Conservation (phyloP, 2,329 filamentous ascomycete species). For the Malbranchea zuffiana region DNA sequence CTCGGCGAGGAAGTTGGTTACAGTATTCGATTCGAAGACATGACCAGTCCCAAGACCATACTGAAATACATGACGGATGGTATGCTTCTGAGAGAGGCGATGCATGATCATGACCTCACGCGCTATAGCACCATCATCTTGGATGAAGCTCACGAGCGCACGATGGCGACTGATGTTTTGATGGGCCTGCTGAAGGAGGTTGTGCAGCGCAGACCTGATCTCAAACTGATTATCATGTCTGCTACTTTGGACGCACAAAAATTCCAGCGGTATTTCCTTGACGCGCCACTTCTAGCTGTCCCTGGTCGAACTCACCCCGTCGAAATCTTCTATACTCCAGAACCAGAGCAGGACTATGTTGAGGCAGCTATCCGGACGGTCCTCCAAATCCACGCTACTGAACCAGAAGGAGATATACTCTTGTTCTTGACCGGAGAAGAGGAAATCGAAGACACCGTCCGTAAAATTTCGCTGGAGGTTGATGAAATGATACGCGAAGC, state of each 20-base stretch:
- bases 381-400: slow-evolving; percentile 87
- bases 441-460: slow-evolving; percentile 91
- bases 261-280: slow-evolving; percentile 94
- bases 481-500: slow-evolving; percentile 89
- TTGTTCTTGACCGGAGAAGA: slow-evolving; percentile 96
- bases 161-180: slow-evolving; percentile 89
- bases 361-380: slow-evolving; percentile 92
- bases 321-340: slow-evolving; percentile 96
- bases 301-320: slow-evolving; percentile 92
- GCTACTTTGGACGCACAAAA: slow-evolving; percentile 95
- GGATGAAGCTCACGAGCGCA: slow-evolving; percentile 96
- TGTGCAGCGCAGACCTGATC: slow-evolving; percentile 65
- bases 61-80: slow-evolving; percentile 99
- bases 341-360: slow-evolving; percentile 92
- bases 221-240: slow-evolving; percentile 99
- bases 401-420: slow-evolving; percentile 83
- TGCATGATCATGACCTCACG: slow-evolving; percentile 84
- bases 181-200: slow-evolving; percentile 96
- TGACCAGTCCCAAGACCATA: slow-evolving; percentile 74
- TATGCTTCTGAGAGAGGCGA: slow-evolving; percentile 92
- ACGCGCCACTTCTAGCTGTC: slow-evolving; percentile 84
- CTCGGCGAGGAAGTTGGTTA: slow-evolving; percentile 95
- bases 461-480: slow-evolving; percentile 80
- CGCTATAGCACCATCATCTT: slow-evolving; percentile 97
- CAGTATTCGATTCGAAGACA: slow-evolving; percentile 97